Base-by-base conservation (phyloP, 805 yeast genomes). In the Barnettozyma salicaria region DNA sequence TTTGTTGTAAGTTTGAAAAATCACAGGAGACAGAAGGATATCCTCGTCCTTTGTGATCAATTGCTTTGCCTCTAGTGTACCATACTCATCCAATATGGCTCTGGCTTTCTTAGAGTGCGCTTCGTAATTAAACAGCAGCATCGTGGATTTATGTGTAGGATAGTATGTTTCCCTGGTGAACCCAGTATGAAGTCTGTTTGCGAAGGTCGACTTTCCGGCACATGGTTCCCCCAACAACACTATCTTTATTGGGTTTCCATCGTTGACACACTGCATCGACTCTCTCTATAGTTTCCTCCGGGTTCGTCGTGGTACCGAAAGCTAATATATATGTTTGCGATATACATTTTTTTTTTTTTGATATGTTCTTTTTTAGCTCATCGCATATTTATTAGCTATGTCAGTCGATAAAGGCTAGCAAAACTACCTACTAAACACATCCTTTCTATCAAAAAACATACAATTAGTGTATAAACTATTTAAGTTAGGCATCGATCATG, bases 101-200 rank as follows among this genome's bases (percentile, higher is more conserved):
- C 68, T 59, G 0, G 76, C 60, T 13, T 54, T 43, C 1, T 43
- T 45, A 11, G 61, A 51, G 13, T 49, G 49, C 0, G 89, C 78
- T 6, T 51, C 55, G 50, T 66, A 82, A 14, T 74, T 75, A 41
- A 78, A 67, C 27, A 81, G 53, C 39, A 76, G 64, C 19, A 86
- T 75, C 4, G 72, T 73, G 40, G 78, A 76, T 38, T 68, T 72
- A 30, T 72, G 64, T 4, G 90, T 83, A 5, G 92, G 94, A 49
- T 83, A 83, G 53, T 83, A 80, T 0, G 82, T 81, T 41, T 80
- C 88, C 34, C 76, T 66, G 38, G 70, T 76, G 19, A 65, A 63
- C 19, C 71, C 70, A 16, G 70, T 59, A 2, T 68, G 62, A 12
- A 78, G 47, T 33, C 70, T 61, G 36, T 76, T 68, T 10, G 76